A percentile compares a stretch with the other conserved stretches of the same genome.
phyloP scores from a whole-genome alignment of 352 stramenopile genomes.

The Globisporangium parvum region DNA sequence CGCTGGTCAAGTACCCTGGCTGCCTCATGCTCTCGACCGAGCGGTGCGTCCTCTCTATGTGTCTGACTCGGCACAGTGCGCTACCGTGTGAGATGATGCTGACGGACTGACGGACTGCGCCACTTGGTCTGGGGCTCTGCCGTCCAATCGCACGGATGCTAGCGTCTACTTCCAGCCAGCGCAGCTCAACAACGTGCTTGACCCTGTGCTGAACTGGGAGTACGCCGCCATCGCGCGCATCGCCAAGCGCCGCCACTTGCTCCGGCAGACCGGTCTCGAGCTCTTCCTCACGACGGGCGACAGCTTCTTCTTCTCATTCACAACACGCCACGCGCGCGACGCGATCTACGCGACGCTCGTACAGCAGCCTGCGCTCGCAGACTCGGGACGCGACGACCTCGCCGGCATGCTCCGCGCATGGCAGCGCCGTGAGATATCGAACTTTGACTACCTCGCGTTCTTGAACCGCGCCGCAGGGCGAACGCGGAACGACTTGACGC shows the following conservation, averaged over 20 bases:
- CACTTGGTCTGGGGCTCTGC: too few species aligned
- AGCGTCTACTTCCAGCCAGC: constrained; percentile 90
- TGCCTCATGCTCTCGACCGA: constrained; percentile 84
- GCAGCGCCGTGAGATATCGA: constrained; percentile 89
- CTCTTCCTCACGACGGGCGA: constrained; percentile 71
- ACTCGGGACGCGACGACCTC: constrained; percentile 41
- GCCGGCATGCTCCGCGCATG: constrained; percentile 84
- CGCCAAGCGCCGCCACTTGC: constrained; percentile 86
- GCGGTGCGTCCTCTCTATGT: constrained; percentile 2
- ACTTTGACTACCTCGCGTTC: constrained; percentile 91
- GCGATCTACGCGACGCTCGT: constrained; percentile 83
- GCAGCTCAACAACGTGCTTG: constrained; percentile 88
- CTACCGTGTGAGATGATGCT: too few species aligned
- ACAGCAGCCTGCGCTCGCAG: constrained; percentile 53
- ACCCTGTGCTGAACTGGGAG: constrained; percentile 82
- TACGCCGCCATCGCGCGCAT: constrained; percentile 68
- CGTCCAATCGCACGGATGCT: too few species aligned
- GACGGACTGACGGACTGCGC: too few species aligned
- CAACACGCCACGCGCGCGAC: constrained; percentile 53
- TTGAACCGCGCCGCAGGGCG: constrained; percentile 86
- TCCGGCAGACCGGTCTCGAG: constrained; percentile 86
- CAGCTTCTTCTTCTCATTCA: constrained; percentile 84
- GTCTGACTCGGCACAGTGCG: background rate
- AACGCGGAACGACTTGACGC: constrained; percentile 87
- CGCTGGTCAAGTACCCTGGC: constrained; percentile 88